Base-by-base conservation (phyloP, 2,329 filamentous ascomycete species). In the Colletotrichum brevisporum region DNA sequence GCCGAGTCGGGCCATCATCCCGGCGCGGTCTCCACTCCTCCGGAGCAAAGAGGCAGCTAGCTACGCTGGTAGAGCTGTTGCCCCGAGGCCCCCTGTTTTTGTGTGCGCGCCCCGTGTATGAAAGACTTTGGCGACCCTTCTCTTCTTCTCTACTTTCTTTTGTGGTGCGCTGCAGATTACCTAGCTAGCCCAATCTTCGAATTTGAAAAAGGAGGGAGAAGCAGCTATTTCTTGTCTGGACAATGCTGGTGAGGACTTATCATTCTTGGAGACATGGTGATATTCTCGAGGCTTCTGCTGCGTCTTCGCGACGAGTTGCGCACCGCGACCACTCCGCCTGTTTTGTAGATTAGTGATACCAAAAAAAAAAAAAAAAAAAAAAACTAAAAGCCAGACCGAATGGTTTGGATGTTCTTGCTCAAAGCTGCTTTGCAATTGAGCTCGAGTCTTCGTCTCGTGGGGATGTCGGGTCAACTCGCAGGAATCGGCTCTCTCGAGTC, bases 11-110 rank as follows among this genome's bases (percentile, higher is more conserved):
- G 18, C 10, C 10, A 10, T n/a, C 18, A 50, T 21, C 21, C 47
- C 21, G n/a, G 47, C n/a, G 9, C 18, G 9, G 47, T 50, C 13
- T 50, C n/a, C 47, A 43, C 41, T 10, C 31, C 31, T 36, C 31
- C 31, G 31, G 31, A 52, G 55, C 31, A 54, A 54, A 54, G 13
- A 53, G 58, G 50, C 48, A 52, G 61, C 36, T 39, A 67, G 56
- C 51, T 67, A 67, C 56, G 51, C 62, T 57, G 55, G 67, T 47
- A 47, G 55, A 67, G 63, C 56, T 66, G 67, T 59, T 69, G 51
- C 43, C 48, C 39, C 52, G 26, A 56, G 45, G 31, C 31, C 53
- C 53, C 51, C 36, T 48, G 27, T 53, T 48, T 59, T 24, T 52
- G 36, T 36, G 54, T 21, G 50, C 31, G 54, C 16, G 50, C 31